Evolutionary conservation across 495 filamentous ascomycete genomes (phyloP).

Genomic region (Neurospora sp.): DNA sequence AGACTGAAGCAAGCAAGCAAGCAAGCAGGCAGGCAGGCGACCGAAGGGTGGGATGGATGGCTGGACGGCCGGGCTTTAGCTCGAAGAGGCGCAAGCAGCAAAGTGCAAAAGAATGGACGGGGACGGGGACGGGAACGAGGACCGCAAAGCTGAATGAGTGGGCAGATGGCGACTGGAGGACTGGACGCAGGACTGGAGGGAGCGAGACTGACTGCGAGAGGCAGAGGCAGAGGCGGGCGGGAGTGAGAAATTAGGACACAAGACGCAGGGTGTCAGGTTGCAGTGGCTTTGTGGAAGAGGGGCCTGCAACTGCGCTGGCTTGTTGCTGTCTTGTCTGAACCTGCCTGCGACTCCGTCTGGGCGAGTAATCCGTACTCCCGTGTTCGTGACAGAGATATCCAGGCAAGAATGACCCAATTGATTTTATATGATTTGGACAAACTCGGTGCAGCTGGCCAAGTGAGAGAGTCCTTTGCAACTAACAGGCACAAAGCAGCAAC

Average conservation of each 20-base stretch:
- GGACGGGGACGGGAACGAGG: not conserved
- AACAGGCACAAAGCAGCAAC: not conserved
- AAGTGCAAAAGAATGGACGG: not conserved
- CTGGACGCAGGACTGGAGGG: constrained; percentile 3
- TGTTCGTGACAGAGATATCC: not conserved
- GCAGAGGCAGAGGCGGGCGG: constrained; percentile 4
- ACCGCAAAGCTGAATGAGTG: not conserved
- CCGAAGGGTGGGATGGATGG: constrained; percentile 10
- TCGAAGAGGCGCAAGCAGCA: not conserved
- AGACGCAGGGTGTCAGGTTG: constrained; percentile 4
- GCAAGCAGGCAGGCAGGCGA: constrained; percentile 8
- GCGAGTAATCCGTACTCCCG: not conserved
- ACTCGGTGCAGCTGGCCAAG: not conserved
- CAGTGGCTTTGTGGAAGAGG: constrained; percentile 1
- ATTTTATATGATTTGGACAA: not conserved
- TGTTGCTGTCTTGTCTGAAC: not conserved
- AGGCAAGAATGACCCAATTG: not conserved
- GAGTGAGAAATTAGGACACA: constrained; percentile 17
- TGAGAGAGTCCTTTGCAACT: not conserved
- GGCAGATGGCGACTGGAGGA: not conserved
- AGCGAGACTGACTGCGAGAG: not conserved
- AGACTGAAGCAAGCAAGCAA: constrained; percentile 7
- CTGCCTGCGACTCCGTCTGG: not conserved
- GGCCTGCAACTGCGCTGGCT: constrained; percentile 2
- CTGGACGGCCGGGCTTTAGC: constrained; percentile 10